Percentiles rank a stretch among this genome's conserved stretches.
Evolutionary conservation across 495 filamentous ascomycete genomes (phyloP).

Genomic region (Neurospora tetrasperma): DNA sequence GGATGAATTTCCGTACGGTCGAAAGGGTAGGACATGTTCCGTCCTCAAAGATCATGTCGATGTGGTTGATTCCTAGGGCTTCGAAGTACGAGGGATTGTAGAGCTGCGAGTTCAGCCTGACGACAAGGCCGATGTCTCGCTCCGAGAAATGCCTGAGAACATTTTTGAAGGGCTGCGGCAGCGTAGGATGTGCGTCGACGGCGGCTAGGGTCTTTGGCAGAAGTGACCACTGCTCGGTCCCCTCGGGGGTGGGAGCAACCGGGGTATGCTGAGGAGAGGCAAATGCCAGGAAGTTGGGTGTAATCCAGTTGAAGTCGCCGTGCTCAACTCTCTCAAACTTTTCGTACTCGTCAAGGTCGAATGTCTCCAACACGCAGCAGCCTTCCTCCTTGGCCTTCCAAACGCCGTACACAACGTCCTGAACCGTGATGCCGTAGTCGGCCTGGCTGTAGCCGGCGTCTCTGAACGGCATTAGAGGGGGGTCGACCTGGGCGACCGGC

Average conservation of each 20-base stretch:
- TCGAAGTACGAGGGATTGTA: conserved; percentile 95
- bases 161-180: conserved; percentile 86
- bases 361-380: conserved; percentile 76
- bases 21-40: conserved; percentile 85
- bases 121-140: conserved; percentile 82
- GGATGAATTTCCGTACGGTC: conserved; percentile 85
- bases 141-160: conserved; percentile 80
- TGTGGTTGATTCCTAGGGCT: conserved; percentile 83
- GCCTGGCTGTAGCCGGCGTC: conserved; percentile 98
- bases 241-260: conserved; percentile 53
- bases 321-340: conserved; percentile 91
- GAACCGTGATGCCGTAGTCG: conserved; percentile 86
- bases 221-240: conserved; percentile 58
- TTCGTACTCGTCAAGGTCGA: conserved; percentile 95
- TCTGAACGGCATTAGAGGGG: conserved; percentile 95
- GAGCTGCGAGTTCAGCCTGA: conserved; percentile 88
- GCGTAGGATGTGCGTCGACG: conserved; percentile 48
- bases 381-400: conserved; percentile 97
- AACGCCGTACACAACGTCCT: conserved; percentile 96
- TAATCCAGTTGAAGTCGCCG: conserved; percentile 99
- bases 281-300: conserved; percentile 88
- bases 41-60: conserved; percentile 99
- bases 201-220: conserved; percentile 59
- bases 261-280: conserved; percentile 84
- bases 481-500: conserved; percentile 89